Evolutionary conservation across 257 asterid species (phyloP).

Genomic region (Solanum lignicaule): DNA sequence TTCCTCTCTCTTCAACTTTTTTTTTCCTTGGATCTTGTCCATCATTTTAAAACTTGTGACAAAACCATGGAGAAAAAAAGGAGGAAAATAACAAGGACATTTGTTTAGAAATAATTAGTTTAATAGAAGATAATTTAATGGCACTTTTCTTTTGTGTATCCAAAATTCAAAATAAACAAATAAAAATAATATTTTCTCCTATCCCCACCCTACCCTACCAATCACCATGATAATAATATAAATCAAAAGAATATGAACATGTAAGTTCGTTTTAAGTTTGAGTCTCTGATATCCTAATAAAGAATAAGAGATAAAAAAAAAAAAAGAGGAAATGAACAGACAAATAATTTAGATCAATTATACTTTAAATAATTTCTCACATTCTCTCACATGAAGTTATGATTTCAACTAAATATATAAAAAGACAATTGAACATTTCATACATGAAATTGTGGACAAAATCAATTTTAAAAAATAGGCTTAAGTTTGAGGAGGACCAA

Average conservation of each 20-base stretch:
- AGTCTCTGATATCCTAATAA: not conserved
- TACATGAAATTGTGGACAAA: too few species aligned
- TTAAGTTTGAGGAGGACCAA: not conserved
- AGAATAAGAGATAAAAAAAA: not conserved
- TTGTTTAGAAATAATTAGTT: too few species aligned
- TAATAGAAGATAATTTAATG: too few species aligned
- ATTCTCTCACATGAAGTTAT: too few species aligned
- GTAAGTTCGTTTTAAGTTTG: not conserved
- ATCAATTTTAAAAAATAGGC: not conserved
- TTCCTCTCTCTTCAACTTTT: not conserved
- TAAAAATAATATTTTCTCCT: not conserved
- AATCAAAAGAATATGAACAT: not conserved
- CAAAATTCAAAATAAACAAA: too few species aligned
- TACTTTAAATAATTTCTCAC: not conserved
- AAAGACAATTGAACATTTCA: not conserved
- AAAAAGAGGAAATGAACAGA: not conserved
- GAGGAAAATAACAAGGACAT: too few species aligned
- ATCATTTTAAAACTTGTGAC: too few species aligned
- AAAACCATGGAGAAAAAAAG: too few species aligned
- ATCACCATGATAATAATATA: not conserved
- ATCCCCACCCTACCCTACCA: not conserved
- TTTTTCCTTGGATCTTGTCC: too few species aligned
- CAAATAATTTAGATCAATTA: not conserved
- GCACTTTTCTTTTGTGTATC: too few species aligned
- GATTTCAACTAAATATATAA: too few species aligned